Evolutionary conservation across 176 grass and related monocot genomes (phyloP), one percentile per base, ranked within the genome.

Genomic region (Leersia perrieri): DNA sequence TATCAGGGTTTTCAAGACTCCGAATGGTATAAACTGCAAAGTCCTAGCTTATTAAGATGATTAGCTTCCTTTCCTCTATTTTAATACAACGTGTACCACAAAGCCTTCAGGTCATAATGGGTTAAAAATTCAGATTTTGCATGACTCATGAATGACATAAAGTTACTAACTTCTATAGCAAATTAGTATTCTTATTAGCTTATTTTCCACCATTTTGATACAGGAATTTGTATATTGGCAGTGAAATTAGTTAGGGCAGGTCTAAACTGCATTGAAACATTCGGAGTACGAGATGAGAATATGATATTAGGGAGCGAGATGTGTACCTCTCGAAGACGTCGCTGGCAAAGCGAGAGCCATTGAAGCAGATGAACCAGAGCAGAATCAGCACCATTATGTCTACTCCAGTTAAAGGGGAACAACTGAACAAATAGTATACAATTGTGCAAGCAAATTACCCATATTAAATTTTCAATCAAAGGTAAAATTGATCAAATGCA

Each of bases 351-450:
- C 90, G 87, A 3, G 94, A 90, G 18, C 88, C 88, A 22, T 97
- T 97, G 67, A 93, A 76, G 76, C 83, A 93, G 90, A 93, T 78
- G 80, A 92, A 97, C 86, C 90, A 97, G 65, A 93, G 90, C 60
- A 93, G 72, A 41, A 93, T 75, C 74, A 93, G 76, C 39, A 97
- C 80, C 76, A 93, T 86, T 87, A 90, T 91, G 71, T 97, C 93
- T 97, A 63, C 73, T 71, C 63, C 25, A 73, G 63, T 91, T 78
- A 81, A 83, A 75, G 66, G 67, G 16, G 12, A 36, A 40, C 66
- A 60, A 60, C 40, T 18, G 34, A 58, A 41, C 0, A 67, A 67
- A 57, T 2, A 2, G 1, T 42, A 76, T 5, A 23, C 22, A 28
- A 47, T 25, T 5, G 31, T 44, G 26, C 44, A 18, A 70, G 58